Evolutionary conservation across 352 stramenopile genomes (phyloP).

Genomic region (Phytophthora meadii): DNA sequence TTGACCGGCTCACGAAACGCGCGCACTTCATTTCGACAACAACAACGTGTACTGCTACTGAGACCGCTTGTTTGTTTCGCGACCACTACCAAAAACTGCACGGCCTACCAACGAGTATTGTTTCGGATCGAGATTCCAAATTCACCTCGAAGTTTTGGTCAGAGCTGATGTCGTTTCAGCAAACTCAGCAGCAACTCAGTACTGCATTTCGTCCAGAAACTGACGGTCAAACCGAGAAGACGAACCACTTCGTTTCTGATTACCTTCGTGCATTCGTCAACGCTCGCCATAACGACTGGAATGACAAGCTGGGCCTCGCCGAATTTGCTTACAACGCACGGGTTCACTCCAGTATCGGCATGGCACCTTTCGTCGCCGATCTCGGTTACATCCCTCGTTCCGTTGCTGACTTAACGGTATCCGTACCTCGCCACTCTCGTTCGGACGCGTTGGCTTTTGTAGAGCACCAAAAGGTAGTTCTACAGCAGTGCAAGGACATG

Average conservation of each 20-base stretch:
- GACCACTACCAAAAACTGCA: slow-evolving; percentile 5
- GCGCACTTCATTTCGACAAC: background rate
- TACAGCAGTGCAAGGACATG: too few species aligned
- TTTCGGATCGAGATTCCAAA: slow-evolving; percentile 19
- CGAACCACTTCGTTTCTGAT: too few species aligned
- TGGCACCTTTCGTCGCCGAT: too few species aligned
- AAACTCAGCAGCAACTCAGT: slow-evolving; percentile 15
- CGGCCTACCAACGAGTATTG: background rate
- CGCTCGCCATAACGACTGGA: too few species aligned
- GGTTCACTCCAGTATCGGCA: too few species aligned
- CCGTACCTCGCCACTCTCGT: background rate
- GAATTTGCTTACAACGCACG: too few species aligned
- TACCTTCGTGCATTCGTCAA: too few species aligned
- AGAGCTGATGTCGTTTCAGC: slow-evolving; percentile 11
- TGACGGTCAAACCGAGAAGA: background rate
- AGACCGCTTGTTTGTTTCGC: background rate
- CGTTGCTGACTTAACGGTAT: background rate
- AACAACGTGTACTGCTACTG: background rate
- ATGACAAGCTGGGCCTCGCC: too few species aligned
- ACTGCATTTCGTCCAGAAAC: slow-evolving; percentile 19
- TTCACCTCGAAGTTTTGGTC: slow-evolving; percentile 32
- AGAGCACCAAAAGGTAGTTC: background rate
- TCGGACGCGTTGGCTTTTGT: background rate
- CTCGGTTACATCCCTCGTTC: too few species aligned
- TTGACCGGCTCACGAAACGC: too few species aligned